These are phyloP conservation scores for Taxawa tesnikishii DNA, from an alignment of 2,329 filamentous ascomycete species.

Conservation along the genomic window DNA sequence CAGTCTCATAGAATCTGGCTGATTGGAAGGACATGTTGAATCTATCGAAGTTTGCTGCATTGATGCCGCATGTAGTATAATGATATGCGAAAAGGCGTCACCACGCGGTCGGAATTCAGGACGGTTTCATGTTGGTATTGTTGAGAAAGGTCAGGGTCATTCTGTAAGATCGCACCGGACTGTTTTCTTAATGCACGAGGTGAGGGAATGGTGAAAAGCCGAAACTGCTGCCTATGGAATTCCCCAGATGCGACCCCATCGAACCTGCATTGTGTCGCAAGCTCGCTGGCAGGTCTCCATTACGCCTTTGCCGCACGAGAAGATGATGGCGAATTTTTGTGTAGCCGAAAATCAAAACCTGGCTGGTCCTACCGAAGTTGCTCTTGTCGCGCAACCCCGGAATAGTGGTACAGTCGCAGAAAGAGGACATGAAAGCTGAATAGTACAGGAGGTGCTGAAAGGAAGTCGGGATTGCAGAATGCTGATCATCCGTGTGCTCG, in stretches of 20 bases:
- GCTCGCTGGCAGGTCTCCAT: background rate
- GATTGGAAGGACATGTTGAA: too few relatives aligned
- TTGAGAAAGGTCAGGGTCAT: too few relatives aligned
- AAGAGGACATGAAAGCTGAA: constrained; percentile 8
- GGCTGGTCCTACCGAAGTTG: background rate
- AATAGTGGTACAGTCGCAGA: constrained; percentile 6
- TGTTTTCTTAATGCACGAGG: background rate
- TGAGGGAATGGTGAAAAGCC: background rate
- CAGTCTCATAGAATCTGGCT: too few relatives aligned
- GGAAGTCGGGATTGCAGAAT: constrained; percentile 5
- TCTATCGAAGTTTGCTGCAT: too few relatives aligned
- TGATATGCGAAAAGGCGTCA: too few relatives aligned
- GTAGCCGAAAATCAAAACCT: background rate
- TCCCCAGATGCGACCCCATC: background rate
- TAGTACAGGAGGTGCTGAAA: constrained; percentile 7
- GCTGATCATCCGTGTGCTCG: too few relatives aligned
- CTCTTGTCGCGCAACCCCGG: constrained; percentile 2
- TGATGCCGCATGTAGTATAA: too few relatives aligned
- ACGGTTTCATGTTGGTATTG: too few relatives aligned
- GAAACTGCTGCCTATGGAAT: background rate
- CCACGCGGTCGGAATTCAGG: too few relatives aligned
- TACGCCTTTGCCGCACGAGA: background rate
- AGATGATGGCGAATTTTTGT: too few relatives aligned
- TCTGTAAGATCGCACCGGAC: background rate
- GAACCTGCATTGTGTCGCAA: background rate